These are phyloP conservation scores for Talaromyces sp. DNA, from an alignment of 2,329 filamentous ascomycete species.

Conservation along the genomic window DNA sequence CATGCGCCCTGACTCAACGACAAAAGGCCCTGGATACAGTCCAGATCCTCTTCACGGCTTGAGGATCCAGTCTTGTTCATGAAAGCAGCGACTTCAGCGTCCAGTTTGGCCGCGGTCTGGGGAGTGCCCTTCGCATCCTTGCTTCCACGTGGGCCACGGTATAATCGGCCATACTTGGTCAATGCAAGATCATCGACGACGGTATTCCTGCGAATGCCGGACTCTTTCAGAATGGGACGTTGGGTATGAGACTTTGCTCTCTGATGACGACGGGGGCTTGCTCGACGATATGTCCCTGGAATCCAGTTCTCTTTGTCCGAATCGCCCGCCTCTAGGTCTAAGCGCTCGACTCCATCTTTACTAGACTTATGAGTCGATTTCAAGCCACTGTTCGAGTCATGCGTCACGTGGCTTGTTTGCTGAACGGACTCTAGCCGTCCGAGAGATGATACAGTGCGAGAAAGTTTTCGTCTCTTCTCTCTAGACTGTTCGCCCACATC, in stretches of 20 bases:
- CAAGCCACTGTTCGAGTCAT: background rate
- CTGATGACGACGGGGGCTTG: constrained; percentile 37
- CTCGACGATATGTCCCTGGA: constrained; percentile 41
- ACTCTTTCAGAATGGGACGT: constrained; percentile 45
- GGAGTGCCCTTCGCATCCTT: constrained; percentile 32
- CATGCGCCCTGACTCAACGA: constrained; percentile 91
- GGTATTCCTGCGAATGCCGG: constrained; percentile 24
- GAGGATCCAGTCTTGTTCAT: constrained; percentile 57
- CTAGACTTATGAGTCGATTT: constrained; percentile 15
- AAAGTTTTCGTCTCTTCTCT: constrained; percentile 59
- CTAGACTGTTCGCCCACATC: constrained; percentile 42
- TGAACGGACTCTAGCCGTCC: constrained; percentile 53
- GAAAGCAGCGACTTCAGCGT: constrained; percentile 66
- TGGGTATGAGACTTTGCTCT: constrained; percentile 28
- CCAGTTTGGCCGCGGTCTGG: constrained; percentile 37
- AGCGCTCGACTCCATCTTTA: constrained; percentile 36
- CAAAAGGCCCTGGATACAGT: constrained; percentile 82
- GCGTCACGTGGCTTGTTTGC: constrained; percentile 19
- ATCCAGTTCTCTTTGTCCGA: constrained; percentile 95
- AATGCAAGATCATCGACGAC: constrained; percentile 19
- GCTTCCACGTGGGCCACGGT: constrained; percentile 19
- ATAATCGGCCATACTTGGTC: constrained; percentile 25
- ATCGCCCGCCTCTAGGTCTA: constrained; percentile 55
- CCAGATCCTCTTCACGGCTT: constrained; percentile 73
- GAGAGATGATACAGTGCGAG: constrained; percentile 57